Conservation (phyloP, 2,329 filamentous ascomycete genomes). For the Sporothrix euskadiensis region DNA sequence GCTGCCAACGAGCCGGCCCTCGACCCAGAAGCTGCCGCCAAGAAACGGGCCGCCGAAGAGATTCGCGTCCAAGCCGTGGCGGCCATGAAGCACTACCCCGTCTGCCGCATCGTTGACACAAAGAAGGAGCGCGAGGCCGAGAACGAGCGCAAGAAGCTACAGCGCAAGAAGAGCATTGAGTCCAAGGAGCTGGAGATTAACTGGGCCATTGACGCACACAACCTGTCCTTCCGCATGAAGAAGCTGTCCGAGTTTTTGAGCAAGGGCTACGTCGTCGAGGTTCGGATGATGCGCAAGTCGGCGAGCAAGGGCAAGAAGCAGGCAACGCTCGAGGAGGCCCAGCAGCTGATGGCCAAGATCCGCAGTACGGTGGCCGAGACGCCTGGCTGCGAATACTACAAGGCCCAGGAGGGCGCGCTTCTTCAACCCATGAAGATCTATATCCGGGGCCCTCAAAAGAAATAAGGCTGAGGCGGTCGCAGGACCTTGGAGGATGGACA, state of each 20-base stretch:
- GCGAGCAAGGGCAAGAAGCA: slow-evolving; percentile 58
- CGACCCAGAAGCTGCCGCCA: background rate
- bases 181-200: slow-evolving; percentile 83
- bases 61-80: background rate
- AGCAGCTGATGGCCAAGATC: slow-evolving; percentile 53
- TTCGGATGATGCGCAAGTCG: slow-evolving; percentile 68
- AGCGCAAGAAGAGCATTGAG: slow-evolving; percentile 44
- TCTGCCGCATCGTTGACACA: slow-evolving; percentile 72
- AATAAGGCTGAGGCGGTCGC: background rate
- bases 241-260: slow-evolving; percentile 67
- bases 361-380: slow-evolving; percentile 39
- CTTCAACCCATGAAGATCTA: slow-evolving; percentile 43
- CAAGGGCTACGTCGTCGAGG: slow-evolving; percentile 74
- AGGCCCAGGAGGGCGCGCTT: slow-evolving; percentile 46
- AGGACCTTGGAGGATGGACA: background rate
- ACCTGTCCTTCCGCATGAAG: slow-evolving; percentile 70
- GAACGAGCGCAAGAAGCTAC: slow-evolving; percentile 48
- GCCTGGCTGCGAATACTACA: slow-evolving; percentile 45
- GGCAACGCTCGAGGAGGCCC: slow-evolving; percentile 62
- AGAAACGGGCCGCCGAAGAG: background rate
- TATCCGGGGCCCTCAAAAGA: slow-evolving; percentile 41
- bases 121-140: slow-evolving; percentile 48
- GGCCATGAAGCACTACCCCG: slow-evolving; percentile 46
- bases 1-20: background rate
- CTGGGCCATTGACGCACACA: slow-evolving; percentile 79